A percentile compares a stretch with the other conserved stretches of the same genome.
Evolutionary conservation across 306 rosid genomes (phyloP).

Genomic region (Argentina anserina): DNA sequence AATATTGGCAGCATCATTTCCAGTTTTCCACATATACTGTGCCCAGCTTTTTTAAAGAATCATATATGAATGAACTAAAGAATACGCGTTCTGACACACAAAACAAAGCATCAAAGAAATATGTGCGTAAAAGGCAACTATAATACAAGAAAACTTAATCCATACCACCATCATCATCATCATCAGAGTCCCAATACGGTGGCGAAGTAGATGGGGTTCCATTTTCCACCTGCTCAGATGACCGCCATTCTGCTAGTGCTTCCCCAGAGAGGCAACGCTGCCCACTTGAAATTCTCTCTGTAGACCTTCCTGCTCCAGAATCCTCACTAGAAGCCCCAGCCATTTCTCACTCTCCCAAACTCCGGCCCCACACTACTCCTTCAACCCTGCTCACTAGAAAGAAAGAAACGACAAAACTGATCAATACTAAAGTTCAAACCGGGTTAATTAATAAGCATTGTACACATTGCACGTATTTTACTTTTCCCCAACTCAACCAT

Average conservation of each 20-base stretch:
- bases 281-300: conserved; percentile 69
- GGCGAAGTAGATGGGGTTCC: conserved; percentile 92
- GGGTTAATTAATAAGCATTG: conserved; percentile 13
- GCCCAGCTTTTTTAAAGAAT: neutral
- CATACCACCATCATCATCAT: conserved; percentile 76
- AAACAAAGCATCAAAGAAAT: neutral
- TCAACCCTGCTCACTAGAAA: conserved; percentile 35
- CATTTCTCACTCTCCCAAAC: conserved; percentile 59
- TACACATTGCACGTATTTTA: conserved; percentile 7
- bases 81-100: neutral
- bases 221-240: conserved; percentile 98
- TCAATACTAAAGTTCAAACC: conserved; percentile 22
- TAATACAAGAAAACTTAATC: neutral
- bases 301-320: conserved; percentile 66
- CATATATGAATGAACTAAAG: too few relatives aligned
- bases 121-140: neutral
- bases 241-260: conserved; percentile 94
- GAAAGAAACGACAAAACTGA: conserved; percentile 13
- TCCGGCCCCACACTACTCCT: conserved; percentile 38
- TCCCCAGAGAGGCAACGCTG: conserved; percentile 79
- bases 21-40: neutral
- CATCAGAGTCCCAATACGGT: conserved; percentile 95
- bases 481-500: neutral
- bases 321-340: conserved; percentile 81
- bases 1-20: neutral